Base-by-base conservation (phyloP, 768 basidiomycete species). In the Amanita polypyramis region DNA sequence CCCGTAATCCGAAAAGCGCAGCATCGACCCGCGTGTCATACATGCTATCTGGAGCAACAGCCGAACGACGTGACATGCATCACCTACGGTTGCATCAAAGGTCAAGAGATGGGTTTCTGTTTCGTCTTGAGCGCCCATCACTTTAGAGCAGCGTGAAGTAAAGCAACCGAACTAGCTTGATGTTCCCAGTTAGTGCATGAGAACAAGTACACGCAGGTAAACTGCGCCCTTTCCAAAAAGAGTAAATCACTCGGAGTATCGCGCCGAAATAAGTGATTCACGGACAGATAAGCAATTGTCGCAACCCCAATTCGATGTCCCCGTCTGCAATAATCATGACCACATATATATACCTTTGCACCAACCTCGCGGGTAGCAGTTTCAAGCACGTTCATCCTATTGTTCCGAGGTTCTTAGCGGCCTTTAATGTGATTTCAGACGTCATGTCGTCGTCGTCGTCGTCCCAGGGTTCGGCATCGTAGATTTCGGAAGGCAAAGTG, bases 401-500 rank as follows among this genome's bases (percentile, higher is more conserved):
- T 42, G 25, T 42, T 25, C 40, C 40, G 40, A 42, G 40, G 27
- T 2, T 15, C 6, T 14, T 15, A 42, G n/a, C 14, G 10, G 15
- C 15, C 17, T 40, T 40, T 42, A 42, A 42, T 42, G 40, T 42
- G 40, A 40, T 40, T 34, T 23, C 38, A 43, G 33, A 34, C 30
- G 43, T 44, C 29, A 44, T 44, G 19, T 25, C 19, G 12, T n/a
- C 27, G 43, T 30, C 43, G 19, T 25, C 19, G 12, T n/a, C 27
- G 43, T 30, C 43, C 30, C 43, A 44, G 43, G 43, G 30, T 44
- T 33, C 43, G 33, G 3, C 5, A 46, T 27, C 45, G 45, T 35
- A 46, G 32, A 46, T 46, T 34, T 35, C 45, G 45, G 45, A 25
- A 34, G 45, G 34, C 45, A 46, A 46, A 46, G 44, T 37, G 45